Base-by-base conservation (phyloP, 1,284 basidiomycete species). In the Trichosporon sp. region DNA sequence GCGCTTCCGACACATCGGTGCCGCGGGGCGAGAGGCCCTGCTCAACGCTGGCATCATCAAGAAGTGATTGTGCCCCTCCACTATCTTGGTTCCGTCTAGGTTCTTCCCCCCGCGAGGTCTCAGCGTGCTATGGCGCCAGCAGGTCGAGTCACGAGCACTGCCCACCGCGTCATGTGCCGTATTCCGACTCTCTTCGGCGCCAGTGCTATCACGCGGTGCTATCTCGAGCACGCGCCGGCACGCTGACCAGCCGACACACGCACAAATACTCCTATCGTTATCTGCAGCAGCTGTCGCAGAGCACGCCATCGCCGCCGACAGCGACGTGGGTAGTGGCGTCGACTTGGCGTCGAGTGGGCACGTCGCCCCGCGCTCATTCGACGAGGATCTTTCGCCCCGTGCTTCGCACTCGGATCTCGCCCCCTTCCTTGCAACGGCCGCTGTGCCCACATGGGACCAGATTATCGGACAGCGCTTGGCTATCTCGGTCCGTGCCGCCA, bases 1-100 rank as follows among this genome's bases (percentile, higher is more conserved):
- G 80, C 86, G 93, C n/a, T 95, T 95, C 85, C 95, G 94, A 78
- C 91, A 93, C 74, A 94, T 95, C 77, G 93, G 92, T 75, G 91
- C 93, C 77, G 92, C 91, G 6, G 93, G 92, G 9, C 86, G 93
- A 23, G 91, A 92, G 77, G 92, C 92, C 0, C 84, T 95, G 11
- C 91, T 93, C 64, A 70, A 89, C 11, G 56, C 56, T 4, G 56
- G 56, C 2, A 31, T 60, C 51, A 38, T 23, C 42, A 29, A 51
- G 47, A 51, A 51, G 47, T 51, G 47, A 51, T 12, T 9, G 18
- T 15, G 9, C 13, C 11, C 21, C 31, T 66, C 13, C 13, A 5
- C 31, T 47, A 44, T 53, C 27, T 38, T 38, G 35, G 44, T 13
- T 31, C n/a, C 31, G 11, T 21, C 7, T n/a, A n/a, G n/a, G n/a